Evolutionary conservation across 176 grass and related monocot genomes (phyloP).

Genomic region (Hyparrhenia diplandra): DNA sequence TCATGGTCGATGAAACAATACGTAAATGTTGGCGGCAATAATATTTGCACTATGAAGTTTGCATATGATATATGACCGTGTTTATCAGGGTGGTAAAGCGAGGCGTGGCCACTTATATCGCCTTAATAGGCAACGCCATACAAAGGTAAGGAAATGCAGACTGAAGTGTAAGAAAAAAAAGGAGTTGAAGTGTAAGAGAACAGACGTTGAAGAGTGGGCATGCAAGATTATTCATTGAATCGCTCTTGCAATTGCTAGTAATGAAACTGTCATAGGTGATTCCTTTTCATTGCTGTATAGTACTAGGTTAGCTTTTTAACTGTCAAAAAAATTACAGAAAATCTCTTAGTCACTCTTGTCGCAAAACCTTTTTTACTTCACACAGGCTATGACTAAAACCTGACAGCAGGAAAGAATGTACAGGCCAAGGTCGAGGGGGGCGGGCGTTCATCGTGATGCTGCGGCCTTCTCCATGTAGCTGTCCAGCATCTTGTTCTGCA

Average conservation of each 20-base stretch:
- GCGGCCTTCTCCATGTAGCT: slow-evolving; percentile 13
- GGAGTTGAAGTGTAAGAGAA: too few species aligned
- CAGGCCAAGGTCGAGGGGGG: neutral
- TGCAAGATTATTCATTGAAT: neutral
- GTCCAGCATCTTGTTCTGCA: slow-evolving; percentile 50
- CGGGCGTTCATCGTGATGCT: neutral
- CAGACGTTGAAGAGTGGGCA: too few species aligned
- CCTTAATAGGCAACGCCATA: too few species aligned
- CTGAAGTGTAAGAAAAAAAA: too few species aligned
- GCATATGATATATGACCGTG: neutral
- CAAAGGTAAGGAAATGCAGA: too few species aligned
- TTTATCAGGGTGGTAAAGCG: too few species aligned
- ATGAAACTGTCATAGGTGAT: neutral
- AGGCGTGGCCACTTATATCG: too few species aligned
- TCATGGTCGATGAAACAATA: neutral
- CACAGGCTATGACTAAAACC: slow-evolving; percentile 16
- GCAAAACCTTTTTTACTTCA: neutral
- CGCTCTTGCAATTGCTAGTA: neutral
- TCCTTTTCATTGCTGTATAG: neutral
- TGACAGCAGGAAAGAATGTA: slow-evolving; percentile 12
- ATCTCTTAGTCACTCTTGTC: neutral
- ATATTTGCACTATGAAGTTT: neutral
- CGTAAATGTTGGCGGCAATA: neutral
- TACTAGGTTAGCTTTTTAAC: neutral
- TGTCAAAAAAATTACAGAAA: neutral